Evolutionary conservation across 1,284 basidiomycete species (phyloP), one percentile per base, ranked within the genome.

Genomic region (Anthracocystis panici-leucophaei): DNA sequence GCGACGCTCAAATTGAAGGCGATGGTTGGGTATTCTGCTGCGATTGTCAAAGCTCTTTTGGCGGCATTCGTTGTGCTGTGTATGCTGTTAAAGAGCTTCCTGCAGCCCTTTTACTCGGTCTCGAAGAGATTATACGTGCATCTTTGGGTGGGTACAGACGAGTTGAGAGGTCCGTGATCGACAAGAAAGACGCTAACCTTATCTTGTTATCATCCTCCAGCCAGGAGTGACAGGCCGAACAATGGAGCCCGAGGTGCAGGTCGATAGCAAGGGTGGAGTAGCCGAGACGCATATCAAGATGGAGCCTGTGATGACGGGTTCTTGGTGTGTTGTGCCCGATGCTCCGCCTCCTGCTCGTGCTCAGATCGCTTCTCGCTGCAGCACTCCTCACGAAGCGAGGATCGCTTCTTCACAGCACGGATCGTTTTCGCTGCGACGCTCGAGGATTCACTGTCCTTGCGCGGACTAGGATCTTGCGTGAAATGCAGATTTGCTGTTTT

Each of bases 391-490:
- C 52, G 59, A 55, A 23, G 23, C 35, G n/a, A 52, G 52, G 14
- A 41, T 7, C 16, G 3, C 20, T 20, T 29, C 41, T 31, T 11
- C 11, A 1, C 35, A 18, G 33, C 41, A 23, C n/a, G 44, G 35
- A 16, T 23, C 11, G 33, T 10, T 38, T 4, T 9, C 21, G 1
- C 9, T 23, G 25, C 58, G 58, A 20, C 49, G 51, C 11, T 52
- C 46, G 45, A 45, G 61, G 16, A 62, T 69, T 21, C 67, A 69
- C 42, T 64, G 61, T 35, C 60, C 57, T 20, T 69, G 50, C 0
- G 57, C 51, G 7, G 6, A 46, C 9, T 48, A 12, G 38, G 6
- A 8, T 8, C 21, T 51, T 35, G 7, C 38, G 31, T 25, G 21
- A 27, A 42, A 50, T 35, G n/a, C 33, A 31, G n/a, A 12, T 16